Evolutionary conservation across 495 filamentous ascomycete species (phyloP).

Genomic region (Baudoinia panamericana): DNA sequence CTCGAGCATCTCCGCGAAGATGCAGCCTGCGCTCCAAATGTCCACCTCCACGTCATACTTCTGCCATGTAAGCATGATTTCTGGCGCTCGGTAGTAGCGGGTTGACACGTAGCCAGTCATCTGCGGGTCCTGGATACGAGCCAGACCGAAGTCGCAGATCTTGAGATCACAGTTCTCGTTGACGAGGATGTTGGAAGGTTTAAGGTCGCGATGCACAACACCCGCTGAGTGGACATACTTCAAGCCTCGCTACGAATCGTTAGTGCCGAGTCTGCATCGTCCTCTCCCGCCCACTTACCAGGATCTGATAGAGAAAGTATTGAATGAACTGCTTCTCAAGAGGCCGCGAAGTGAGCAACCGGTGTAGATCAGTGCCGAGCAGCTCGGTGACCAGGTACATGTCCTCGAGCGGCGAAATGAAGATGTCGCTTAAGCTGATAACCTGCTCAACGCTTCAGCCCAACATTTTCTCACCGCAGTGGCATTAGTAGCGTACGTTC

Average conservation of each 20-base stretch:
- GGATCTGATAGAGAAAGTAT: conserved; percentile 98
- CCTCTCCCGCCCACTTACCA: conserved; percentile 43
- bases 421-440: conserved; percentile 97
- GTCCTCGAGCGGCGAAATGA: conserved; percentile 96
- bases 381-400: conserved; percentile 99
- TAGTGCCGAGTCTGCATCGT: conserved; percentile 6
- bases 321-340: conserved; percentile 99
- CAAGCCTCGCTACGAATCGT: conserved; percentile 58
- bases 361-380: conserved; percentile 89
- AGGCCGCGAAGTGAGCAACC: conserved; percentile 85
- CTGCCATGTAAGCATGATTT: conserved; percentile 99
- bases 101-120: conserved; percentile 99
- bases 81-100: conserved; percentile 92
- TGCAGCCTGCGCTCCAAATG: conserved; percentile 98
- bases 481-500: conserved; percentile 66
- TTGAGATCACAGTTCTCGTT: conserved; percentile 99
- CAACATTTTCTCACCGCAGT: too few species aligned
- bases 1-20: conserved; percentile 98
- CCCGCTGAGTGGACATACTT: conserved; percentile 99
- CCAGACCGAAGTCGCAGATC: conserved; percentile 97
- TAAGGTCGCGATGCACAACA: conserved; percentile 93
- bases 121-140: conserved; percentile 97
- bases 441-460: conserved; percentile 43
- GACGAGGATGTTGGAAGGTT: conserved; percentile 96
- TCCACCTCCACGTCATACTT: conserved; percentile 99